Conservation (phyloP, 1,284 basidiomycete genomes). For the Phellinidium pouzarii region DNA sequence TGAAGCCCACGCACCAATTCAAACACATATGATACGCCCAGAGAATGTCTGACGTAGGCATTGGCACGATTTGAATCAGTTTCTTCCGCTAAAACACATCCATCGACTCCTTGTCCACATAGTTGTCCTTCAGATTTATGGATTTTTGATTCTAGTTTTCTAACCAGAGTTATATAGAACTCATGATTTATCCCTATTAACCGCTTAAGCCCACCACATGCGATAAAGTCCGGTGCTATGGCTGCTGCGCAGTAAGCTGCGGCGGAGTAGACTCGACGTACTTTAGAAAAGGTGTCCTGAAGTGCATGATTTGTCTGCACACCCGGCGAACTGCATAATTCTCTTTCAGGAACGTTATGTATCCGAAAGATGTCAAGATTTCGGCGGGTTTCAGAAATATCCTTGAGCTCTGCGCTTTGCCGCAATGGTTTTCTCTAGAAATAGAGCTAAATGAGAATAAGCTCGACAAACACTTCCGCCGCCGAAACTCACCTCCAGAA, state of each 20-base stretch:
- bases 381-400: too few species aligned
- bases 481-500: not conserved
- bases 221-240: not conserved
- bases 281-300: not conserved
- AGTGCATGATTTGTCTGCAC: not conserved
- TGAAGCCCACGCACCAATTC: not conserved
- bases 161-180: not conserved
- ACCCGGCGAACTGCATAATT: not conserved
- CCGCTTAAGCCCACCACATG: not conserved
- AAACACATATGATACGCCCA: not conserved
- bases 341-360: too few species aligned
- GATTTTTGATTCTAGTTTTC: not conserved
- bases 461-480: too few species aligned
- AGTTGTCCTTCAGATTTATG: not conserved
- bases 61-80: too few species aligned
- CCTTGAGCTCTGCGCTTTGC: too few species aligned
- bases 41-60: too few species aligned
- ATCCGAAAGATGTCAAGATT: too few species aligned
- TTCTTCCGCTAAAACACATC: not conserved
- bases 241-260: conserved; percentile 1
- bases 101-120: not conserved
- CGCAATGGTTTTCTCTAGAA: too few species aligned
- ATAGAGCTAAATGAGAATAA: too few species aligned
- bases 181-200: not conserved
- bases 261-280: not conserved